Evolutionary conservation across 2,329 filamentous ascomycete genomes (phyloP).

Genomic region (Harringtonia lauricola): DNA sequence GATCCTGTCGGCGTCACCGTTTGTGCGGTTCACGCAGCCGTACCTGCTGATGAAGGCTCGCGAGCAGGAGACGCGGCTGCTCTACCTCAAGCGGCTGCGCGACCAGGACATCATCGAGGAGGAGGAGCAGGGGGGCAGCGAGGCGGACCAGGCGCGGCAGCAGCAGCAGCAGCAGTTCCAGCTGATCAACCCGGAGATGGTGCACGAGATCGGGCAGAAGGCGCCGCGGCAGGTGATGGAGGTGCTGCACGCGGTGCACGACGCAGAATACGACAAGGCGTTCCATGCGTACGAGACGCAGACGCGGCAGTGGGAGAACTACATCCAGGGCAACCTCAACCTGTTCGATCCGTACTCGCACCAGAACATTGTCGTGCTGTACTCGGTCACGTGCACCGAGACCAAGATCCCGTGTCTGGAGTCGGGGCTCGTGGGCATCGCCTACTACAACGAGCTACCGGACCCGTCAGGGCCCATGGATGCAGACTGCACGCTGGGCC

Average conservation of each 20-base stretch:
- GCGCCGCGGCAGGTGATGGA: slow-evolving; percentile 83
- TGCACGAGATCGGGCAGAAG: slow-evolving; percentile 69
- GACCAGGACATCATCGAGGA: slow-evolving; percentile 60
- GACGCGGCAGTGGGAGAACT: slow-evolving; percentile 92
- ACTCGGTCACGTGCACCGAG: slow-evolving; percentile 85
- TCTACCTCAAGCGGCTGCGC: slow-evolving; percentile 70
- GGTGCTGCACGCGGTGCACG: slow-evolving; percentile 86
- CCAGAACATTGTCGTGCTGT: slow-evolving; percentile 90
- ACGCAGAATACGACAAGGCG: slow-evolving; percentile 93
- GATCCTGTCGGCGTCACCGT: slow-evolving; percentile 87
- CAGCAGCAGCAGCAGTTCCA: slow-evolving; percentile 64
- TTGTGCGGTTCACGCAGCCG: slow-evolving; percentile 89
- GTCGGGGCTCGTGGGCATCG: slow-evolving; percentile 78
- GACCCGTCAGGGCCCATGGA: slow-evolving; percentile 51
- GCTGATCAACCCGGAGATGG: slow-evolving; percentile 90
- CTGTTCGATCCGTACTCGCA: slow-evolving; percentile 93
- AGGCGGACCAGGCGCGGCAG: no score
- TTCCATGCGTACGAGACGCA: slow-evolving; percentile 89
- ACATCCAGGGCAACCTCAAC: slow-evolving; percentile 76
- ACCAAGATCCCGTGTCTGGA: slow-evolving; percentile 91
- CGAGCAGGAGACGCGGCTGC: slow-evolving; percentile 76
- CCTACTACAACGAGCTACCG: slow-evolving; percentile 87
- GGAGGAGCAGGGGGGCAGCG: slow-evolving; percentile 40
- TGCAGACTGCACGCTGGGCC: slow-evolving; percentile 85
- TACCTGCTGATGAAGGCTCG: slow-evolving; percentile 87